phyloP scores from a whole-genome alignment of 2,329 filamentous ascomycete species.

The Huntiella moniliformis region DNA sequence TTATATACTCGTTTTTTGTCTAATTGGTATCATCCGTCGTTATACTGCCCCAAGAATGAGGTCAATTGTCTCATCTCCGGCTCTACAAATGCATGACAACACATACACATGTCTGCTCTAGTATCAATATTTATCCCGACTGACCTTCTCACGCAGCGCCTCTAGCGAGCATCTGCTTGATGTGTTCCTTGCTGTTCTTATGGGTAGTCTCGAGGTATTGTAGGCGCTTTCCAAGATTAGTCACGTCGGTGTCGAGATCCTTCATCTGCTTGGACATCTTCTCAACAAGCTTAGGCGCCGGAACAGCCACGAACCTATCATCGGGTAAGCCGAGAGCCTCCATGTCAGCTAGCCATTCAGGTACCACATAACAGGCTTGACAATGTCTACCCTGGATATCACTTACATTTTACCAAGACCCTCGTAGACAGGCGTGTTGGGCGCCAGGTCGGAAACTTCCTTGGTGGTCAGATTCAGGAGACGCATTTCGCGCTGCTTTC shows the following conservation, averaged over 20 bases:
- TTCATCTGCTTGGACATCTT: constrained; percentile 59
- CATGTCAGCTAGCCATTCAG: constrained; percentile 1
- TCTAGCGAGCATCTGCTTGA: constrained; percentile 63
- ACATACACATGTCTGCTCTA: neutral
- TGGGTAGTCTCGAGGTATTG: constrained; percentile 88
- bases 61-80: no score
- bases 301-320: constrained; percentile 67
- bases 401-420: constrained; percentile 91
- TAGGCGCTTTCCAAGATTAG: constrained; percentile 69
- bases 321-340: neutral
- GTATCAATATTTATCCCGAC: neutral
- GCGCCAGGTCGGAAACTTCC: constrained; percentile 60
- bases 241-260: constrained; percentile 58
- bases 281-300: constrained; percentile 51
- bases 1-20: neutral
- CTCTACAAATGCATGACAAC: neutral
- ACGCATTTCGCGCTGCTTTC: constrained; percentile 75
- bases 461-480: constrained; percentile 72
- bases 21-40: neutral
- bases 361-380: constrained; percentile 8
- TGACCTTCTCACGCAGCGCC: neutral
- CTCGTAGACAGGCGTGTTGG: constrained; percentile 70
- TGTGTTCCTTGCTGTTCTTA: constrained; percentile 81
- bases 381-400: neutral
- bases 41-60: no score